A percentile compares a stretch with the other conserved stretches of the same genome.
Conservation (phyloP, 2,329 filamentous ascomycete species). For the Gnomoniopsis sp. region DNA sequence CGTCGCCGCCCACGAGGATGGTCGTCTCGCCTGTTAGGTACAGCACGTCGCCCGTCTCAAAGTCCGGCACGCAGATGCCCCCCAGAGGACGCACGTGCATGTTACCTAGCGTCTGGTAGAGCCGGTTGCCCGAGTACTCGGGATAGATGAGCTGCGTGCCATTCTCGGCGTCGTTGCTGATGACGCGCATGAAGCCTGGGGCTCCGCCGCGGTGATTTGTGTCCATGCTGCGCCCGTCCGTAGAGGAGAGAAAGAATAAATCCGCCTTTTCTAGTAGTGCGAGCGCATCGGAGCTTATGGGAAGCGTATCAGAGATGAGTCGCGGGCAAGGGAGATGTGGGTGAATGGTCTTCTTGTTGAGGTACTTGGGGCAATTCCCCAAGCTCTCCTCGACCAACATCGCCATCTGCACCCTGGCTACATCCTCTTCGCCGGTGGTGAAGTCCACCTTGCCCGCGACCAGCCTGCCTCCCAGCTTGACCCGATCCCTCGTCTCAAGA, state of each 20-base stretch:
- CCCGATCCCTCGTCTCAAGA: slow-evolving; percentile 63
- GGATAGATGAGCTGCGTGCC: slow-evolving; percentile 64
- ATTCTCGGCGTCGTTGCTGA: slow-evolving; percentile 46
- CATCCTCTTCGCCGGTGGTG: slow-evolving; percentile 25
- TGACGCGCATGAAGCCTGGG: slow-evolving; percentile 68
- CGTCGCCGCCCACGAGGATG: slow-evolving; percentile 62
- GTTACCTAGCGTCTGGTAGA: slow-evolving; percentile 84
- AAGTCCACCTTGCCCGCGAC: slow-evolving; percentile 55
- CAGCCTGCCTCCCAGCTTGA: slow-evolving; percentile 72
- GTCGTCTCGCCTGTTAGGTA: slow-evolving; percentile 69
- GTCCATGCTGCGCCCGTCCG: slow-evolving; percentile 69
- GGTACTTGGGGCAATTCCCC: slow-evolving; percentile 84
- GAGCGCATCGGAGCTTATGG: slow-evolving; percentile 51
- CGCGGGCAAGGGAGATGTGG: slow-evolving; percentile 50
- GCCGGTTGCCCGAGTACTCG: slow-evolving; percentile 79
- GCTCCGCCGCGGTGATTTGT: slow-evolving; percentile 78
- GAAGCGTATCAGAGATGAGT: slow-evolving; percentile 32
- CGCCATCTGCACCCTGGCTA: slow-evolving; percentile 50
- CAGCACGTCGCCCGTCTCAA: slow-evolving; percentile 67
- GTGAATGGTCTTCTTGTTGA: slow-evolving; percentile 68
- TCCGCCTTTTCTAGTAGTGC: slow-evolving; percentile 63
- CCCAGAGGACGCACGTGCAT: slow-evolving; percentile 62
- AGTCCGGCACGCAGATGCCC: slow-evolving; percentile 72
- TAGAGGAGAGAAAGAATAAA: slow-evolving; percentile 74
- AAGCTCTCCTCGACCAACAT: slow-evolving; percentile 69